A percentile compares a stretch with the other conserved stretches of the same genome.
Conservation (phyloP, 2,329 filamentous ascomycete genomes). For the Teratosphaeria viscida region DNA sequence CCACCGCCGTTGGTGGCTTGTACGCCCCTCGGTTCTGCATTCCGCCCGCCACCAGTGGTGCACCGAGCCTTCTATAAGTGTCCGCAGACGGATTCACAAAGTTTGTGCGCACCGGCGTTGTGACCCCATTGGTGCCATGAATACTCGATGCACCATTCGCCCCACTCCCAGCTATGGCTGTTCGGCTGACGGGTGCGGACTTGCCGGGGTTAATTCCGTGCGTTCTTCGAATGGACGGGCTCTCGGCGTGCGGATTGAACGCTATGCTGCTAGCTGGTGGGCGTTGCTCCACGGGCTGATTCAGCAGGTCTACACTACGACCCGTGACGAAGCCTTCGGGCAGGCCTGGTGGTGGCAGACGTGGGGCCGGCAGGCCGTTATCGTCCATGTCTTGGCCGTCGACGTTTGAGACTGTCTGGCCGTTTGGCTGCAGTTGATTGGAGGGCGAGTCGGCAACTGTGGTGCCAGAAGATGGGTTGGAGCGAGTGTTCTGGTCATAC, state of each 20-base stretch:
- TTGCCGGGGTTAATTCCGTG: slow-evolving; percentile 73
- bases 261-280: slow-evolving; percentile 20
- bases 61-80: slow-evolving; percentile 37
- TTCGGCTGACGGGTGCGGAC: slow-evolving; percentile 60
- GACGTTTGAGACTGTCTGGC: slow-evolving; percentile 4
- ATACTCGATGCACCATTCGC: slow-evolving; percentile 1
- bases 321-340: slow-evolving; percentile 38
- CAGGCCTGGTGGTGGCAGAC: slow-evolving; percentile 19
- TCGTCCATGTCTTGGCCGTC: slow-evolving; percentile 6
- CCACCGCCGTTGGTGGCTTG: slow-evolving; percentile 31
- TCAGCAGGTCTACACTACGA: slow-evolving; percentile 32
- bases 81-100: slow-evolving; percentile 41
- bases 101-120: slow-evolving; percentile 25
- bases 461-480: slow-evolving; percentile 21
- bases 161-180: slow-evolving; percentile 5
- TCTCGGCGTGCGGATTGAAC: slow-evolving; percentile 41
- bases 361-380: slow-evolving; percentile 13
- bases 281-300: slow-evolving; percentile 23
- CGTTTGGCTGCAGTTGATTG: slow-evolving; percentile 15
- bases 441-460: slow-evolving; percentile 15
- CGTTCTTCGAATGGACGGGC: slow-evolving; percentile 77
- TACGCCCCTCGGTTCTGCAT: slow-evolving; percentile 35
- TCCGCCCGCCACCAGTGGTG: slow-evolving; percentile 30
- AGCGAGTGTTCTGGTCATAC: slow-evolving; percentile 13
- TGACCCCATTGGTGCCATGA: slow-evolving; percentile 9